These are phyloP conservation scores for Geotrichum klebahnii DNA, from an alignment of 1,139 yeast genomes.

Conservation along the genomic window DNA sequence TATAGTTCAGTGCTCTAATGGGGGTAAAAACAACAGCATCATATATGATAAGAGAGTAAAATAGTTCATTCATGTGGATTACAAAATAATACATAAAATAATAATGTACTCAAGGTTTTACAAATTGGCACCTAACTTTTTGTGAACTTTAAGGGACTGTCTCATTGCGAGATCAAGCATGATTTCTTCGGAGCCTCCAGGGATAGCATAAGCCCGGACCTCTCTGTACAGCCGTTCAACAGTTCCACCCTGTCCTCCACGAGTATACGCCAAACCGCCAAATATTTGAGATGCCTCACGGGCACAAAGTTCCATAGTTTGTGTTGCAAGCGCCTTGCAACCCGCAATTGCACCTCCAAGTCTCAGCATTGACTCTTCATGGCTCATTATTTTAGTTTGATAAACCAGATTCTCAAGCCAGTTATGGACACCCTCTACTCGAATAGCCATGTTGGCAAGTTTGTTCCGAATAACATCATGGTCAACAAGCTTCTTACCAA, in stretches of 20 bases:
- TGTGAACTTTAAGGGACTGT: constrained; percentile 43
- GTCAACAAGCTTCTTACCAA: constrained; percentile 43
- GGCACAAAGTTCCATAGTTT: constrained; percentile 44
- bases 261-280: constrained; percentile 45
- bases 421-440: constrained; percentile 41
- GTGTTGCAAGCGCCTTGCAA: constrained; percentile 44
- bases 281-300: constrained; percentile 46
- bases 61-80: too few species aligned
- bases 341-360: constrained; percentile 48
- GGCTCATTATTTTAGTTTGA: constrained; percentile 39
- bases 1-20: too few species aligned
- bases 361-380: constrained; percentile 41
- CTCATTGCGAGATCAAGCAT: constrained; percentile 44
- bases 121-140: constrained; percentile 42
- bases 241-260: constrained; percentile 45
- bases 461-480: constrained; percentile 45
- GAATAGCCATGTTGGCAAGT: constrained; percentile 44
- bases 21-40: too few species aligned
- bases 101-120: too few species aligned
- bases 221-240: constrained; percentile 45
- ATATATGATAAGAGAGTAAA: too few species aligned
- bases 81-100: too few species aligned
- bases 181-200: constrained; percentile 47
- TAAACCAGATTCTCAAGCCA: constrained; percentile 41
- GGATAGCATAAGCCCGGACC: constrained; percentile 45